These are phyloP conservation scores for Pseudogymnoascus sp. DNA, from an alignment of 2,329 filamentous ascomycete species.

Conservation along the genomic window DNA sequence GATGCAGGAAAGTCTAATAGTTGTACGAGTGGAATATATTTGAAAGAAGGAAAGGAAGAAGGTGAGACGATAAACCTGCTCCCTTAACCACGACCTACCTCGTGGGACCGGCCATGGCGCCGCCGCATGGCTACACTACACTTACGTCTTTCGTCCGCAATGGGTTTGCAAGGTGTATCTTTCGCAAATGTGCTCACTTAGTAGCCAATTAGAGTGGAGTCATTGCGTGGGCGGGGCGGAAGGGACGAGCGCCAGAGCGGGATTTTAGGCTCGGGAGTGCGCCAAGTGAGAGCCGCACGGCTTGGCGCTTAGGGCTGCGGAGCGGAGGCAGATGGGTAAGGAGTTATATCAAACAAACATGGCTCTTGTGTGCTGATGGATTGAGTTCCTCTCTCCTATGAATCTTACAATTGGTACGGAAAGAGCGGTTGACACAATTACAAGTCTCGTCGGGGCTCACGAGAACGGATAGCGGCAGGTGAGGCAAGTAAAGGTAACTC, in stretches of 20 bases:
- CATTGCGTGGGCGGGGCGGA: neutral
- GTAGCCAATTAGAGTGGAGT: neutral
- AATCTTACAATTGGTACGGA: neutral
- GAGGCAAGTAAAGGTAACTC: neutral
- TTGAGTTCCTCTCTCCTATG: neutral
- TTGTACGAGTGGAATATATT: neutral
- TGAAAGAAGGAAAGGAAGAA: neutral
- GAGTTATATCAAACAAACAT: neutral
- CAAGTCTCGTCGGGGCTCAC: neutral
- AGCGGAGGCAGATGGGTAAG: neutral
- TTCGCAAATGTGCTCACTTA: conserved; percentile 12
- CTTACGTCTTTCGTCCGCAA: neutral
- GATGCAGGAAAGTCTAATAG: neutral
- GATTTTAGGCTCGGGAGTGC: neutral
- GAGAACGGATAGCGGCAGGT: neutral
- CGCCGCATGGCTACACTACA: neutral
- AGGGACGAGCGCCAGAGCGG: neutral
- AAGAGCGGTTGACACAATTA: neutral
- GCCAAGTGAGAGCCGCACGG: neutral
- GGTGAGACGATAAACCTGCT: neutral
- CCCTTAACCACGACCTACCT: neutral
- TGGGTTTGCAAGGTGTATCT: neutral
- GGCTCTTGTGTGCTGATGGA: neutral
- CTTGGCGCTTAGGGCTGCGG: neutral
- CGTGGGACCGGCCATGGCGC: neutral